Base-by-base conservation (phyloP, 768 basidiomycete genomes). In the Leccinum pellstonianum region DNA sequence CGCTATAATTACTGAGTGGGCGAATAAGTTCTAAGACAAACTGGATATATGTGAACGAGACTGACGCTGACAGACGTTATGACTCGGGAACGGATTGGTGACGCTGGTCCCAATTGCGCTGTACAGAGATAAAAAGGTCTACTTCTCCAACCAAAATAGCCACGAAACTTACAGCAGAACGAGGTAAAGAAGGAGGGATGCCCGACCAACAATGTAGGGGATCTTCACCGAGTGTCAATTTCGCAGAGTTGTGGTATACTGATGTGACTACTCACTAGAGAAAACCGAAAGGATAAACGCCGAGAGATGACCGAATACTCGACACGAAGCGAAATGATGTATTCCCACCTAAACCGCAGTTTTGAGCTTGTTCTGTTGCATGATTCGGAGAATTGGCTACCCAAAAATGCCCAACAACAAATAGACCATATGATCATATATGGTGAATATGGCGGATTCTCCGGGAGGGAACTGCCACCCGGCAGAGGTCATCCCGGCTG, bases 191-290 rank as follows among this genome's bases (percentile, higher is more conserved):
- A 71, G 37, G 52, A 68, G 54, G 31, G 5, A 38, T 7, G 12
- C 10, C 23, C 70, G 66, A 6, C 70, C 70, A 15, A 59, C 5
- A n/a, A 71, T 9, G 35, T 72, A 71, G 5, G 70, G 63, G 37
- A 71, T 43, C 70, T 70, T 51, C 2, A 8, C 33, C 35, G 9
- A 46, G 2, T 5, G 14, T 59, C 31, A 43, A n/a, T 37, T 3
- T 11, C 27, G 5, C 5, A 5, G 12, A 31, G 14, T 2, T 12
- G 35, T 8, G 47, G 47, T 14, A 33, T 14, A 23, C 27, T 14
- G 14, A 33, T 33, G 27, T 43, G 33, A 35, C 5, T 56, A 10
- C 68, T 70, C 50, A 72, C 70, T 43, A 72, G 25, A 2, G 63
- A 17, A 60, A 49, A 57, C 15, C 57, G 68, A 12, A 70, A 64